A percentile compares a stretch with the other conserved stretches of the same genome.
Evolutionary conservation across 306 rosid genomes (phyloP).

Genomic region (Oxytropis ochrocephala): DNA sequence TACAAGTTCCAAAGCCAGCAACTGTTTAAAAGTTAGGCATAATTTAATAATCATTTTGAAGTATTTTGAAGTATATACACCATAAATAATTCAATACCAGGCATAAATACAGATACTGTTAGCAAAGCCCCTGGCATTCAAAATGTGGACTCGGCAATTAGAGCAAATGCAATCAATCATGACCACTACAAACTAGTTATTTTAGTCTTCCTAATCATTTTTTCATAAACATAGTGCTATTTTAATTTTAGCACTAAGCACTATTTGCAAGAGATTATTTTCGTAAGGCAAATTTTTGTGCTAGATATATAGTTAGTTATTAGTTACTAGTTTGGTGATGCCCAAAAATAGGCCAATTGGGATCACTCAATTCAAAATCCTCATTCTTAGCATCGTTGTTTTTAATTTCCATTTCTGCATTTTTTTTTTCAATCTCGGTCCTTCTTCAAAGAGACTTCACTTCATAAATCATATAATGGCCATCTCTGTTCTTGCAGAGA

Average conservation of each 20-base stretch:
- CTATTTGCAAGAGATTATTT: not conserved
- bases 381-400: no score
- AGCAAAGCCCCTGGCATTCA: not conserved
- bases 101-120: not conserved
- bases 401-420: no score
- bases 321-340: no score
- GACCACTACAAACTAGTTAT: not conserved
- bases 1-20: slow-evolving; percentile 31
- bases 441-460: no score
- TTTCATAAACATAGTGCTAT: not conserved
- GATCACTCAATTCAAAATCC: no score
- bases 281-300: not conserved
- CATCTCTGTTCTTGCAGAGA: no score
- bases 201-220: not conserved
- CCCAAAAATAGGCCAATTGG: no score
- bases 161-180: not conserved
- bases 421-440: no score
- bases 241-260: not conserved
- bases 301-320: no score
- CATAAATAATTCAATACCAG: not conserved
- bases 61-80: not conserved
- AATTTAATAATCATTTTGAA: not conserved
- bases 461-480: no score
- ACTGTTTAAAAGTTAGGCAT: slow-evolving; percentile 1
- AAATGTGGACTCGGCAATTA: not conserved